Base-by-base conservation (phyloP, 176 grass and related monocot genomes). In the Cocos nucifera region DNA sequence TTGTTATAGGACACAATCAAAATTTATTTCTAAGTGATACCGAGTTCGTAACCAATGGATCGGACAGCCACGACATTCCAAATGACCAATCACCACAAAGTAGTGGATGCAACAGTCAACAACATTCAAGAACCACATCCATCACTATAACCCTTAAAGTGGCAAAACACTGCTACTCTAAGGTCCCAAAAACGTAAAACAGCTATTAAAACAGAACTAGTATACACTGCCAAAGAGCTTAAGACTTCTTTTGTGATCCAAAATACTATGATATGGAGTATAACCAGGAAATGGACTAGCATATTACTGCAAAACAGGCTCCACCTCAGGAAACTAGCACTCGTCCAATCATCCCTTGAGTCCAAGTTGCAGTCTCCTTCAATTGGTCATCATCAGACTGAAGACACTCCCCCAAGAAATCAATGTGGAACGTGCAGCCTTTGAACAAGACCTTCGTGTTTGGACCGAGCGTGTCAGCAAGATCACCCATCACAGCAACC, bases 401-500 rank as follows among this genome's bases (percentile, higher is more conserved):
- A 2, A 73, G 69, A 65, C 85, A 95, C 58, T 95, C 90, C 32
- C 73, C 77, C 30, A 95, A 59, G 56, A 95, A 83, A 15, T 95
- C 85, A 7, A 80, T 27, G 17, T 95, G 83, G 77, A 95, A 95
- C 26, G 78, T 64, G 66, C 75, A 67, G 23, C 59, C 76, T 32
- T 63, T 71, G 54, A 95, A 78, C 63, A 95, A 63, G 15, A 75
- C 73, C 70, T 86, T 95, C 4, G 83, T 83, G 64, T 57, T 67
- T 1, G 77, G 52, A 50, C 82, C 90, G 51, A 95, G 79, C 5
- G 79, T 77, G 63, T 95, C 90, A 0, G 77, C 82, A 24, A 95
- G 82, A 80, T 95, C 85, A 14, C 89, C 89, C 21, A 95, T 62
- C 32, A 80, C 85, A 56, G 89, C 89, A 63, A 89, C 82, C 14